Base-by-base conservation (phyloP, 2,329 filamentous ascomycete genomes). In the Aspergillus uvarum region DNA sequence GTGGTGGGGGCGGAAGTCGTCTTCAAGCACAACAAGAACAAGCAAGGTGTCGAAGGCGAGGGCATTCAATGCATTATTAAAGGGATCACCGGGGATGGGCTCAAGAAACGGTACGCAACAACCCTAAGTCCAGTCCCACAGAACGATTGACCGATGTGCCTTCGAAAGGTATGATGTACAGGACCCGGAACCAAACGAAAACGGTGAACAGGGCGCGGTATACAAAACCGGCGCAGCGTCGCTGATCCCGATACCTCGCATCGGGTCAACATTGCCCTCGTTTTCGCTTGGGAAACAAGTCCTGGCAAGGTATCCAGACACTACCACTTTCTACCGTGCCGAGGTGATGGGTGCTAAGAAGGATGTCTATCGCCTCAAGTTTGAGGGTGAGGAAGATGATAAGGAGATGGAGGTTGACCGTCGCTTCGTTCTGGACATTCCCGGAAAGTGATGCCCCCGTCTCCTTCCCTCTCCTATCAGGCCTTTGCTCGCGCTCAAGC, bases 311-410 rank as follows among this genome's bases (percentile, higher is more conserved):
- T 95, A 95, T 70, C 91, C 91, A 0, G 88, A 92, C 67, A 94
- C 91, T 1, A 93, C 91, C 1, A 93, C 90, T 0, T 94, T 95
- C 68, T 95, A 95, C 74, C 88, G 90, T 72, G 91, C 91, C 1
- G 89, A 92, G 67, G 90, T 94, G 8, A 89, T 91, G 76, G 87
- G 87, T 38, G 85, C 80, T 80, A 88, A 78, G 68, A 82, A 80
- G 64, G 78, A 80, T 50, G 73, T 74, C 56, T 81, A 79, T 63
- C 72, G 76, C 59, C 79, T 94, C 64, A 87, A 90, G 63, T 94
- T 94, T 68, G 91, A 94, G 71, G 90, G 90, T 14, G 89, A 92
- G 68, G 89, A 91, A 71, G 79, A 83, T 63, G 88, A 87, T 67
- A 91, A 87, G 64, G 84, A 90, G 72, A 89, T 91, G 75, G 85